phyloP scores from a whole-genome alignment of 1,139 yeast species.

The Groenewaldozyma sp. region DNA sequence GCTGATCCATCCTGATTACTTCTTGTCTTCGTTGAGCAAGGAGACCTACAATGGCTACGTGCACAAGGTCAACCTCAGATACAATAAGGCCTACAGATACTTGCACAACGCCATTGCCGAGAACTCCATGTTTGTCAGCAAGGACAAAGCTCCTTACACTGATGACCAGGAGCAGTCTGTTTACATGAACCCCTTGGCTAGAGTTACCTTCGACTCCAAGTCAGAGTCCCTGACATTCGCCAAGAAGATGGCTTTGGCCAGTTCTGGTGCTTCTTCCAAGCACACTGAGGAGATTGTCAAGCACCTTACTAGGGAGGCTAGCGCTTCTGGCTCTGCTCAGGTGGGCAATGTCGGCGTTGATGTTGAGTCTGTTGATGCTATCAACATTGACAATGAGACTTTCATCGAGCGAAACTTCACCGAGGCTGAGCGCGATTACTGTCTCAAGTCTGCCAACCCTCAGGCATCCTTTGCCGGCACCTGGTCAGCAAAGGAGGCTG shows the following conservation, averaged over 20 bases:
- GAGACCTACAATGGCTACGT: constrained; percentile 61
- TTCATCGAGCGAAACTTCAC: constrained; percentile 92
- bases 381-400: constrained; percentile 78
- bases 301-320: constrained; percentile 30
- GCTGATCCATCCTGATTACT: constrained; percentile 86
- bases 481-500: constrained; percentile 99
- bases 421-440: constrained; percentile 65
- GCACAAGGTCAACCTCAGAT: constrained; percentile 64
- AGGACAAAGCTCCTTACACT: constrained; percentile 85
- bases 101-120: constrained; percentile 91
- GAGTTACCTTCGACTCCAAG: constrained; percentile 50
- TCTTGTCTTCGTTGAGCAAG: constrained; percentile 72
- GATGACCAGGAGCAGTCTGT: constrained; percentile 82
- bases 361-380: constrained; percentile 75
- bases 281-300: constrained; percentile 36
- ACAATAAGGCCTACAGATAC: constrained; percentile 88
- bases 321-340: constrained; percentile 42
- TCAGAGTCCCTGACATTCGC: constrained; percentile 43
- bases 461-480: constrained; percentile 94
- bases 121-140: constrained; percentile 86
- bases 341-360: constrained; percentile 90
- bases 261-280: constrained; percentile 25
- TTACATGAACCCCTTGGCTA: constrained; percentile 92
- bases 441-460: constrained; percentile 53
- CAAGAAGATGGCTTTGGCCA: constrained; percentile 31